Percentiles rank a stretch among this genome's conserved stretches.
Conservation (phyloP, 2,329 filamentous ascomycete genomes). For the Monilinia laxa region DNA sequence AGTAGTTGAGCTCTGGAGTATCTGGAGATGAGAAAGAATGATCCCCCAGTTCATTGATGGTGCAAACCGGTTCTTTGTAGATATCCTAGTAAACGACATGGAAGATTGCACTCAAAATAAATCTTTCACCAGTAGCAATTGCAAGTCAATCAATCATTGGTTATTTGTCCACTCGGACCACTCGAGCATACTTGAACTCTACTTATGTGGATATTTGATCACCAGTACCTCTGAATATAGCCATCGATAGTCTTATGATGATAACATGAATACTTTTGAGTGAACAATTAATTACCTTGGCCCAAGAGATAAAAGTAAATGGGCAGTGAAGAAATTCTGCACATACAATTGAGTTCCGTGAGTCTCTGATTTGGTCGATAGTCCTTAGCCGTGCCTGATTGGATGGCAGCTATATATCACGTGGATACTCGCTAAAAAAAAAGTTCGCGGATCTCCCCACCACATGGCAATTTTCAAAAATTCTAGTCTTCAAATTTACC, state of each 20-base stretch:
- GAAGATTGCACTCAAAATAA: background rate
- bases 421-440: conserved; percentile 19
- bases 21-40: background rate
- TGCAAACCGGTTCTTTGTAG: background rate
- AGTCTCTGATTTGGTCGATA: background rate
- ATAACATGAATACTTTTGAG: background rate
- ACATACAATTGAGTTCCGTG: background rate
- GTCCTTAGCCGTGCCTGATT: background rate
- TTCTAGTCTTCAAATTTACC: background rate
- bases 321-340: background rate
- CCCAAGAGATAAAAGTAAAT: background rate
- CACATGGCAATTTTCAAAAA: conserved; percentile 22
- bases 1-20: background rate
- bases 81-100: background rate
- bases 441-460: conserved; percentile 9
- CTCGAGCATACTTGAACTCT: background rate
- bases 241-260: background rate
- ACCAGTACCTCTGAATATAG: background rate
- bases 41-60: background rate
- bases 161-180: background rate
- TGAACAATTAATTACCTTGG: background rate
- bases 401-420: background rate
- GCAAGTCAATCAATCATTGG: background rate
- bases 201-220: background rate
- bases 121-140: background rate